A percentile compares a stretch with the other conserved stretches of the same genome.
Evolutionary conservation across 768 basidiomycete genomes (phyloP).

Genomic region (Aureoboletus auriporus): DNA sequence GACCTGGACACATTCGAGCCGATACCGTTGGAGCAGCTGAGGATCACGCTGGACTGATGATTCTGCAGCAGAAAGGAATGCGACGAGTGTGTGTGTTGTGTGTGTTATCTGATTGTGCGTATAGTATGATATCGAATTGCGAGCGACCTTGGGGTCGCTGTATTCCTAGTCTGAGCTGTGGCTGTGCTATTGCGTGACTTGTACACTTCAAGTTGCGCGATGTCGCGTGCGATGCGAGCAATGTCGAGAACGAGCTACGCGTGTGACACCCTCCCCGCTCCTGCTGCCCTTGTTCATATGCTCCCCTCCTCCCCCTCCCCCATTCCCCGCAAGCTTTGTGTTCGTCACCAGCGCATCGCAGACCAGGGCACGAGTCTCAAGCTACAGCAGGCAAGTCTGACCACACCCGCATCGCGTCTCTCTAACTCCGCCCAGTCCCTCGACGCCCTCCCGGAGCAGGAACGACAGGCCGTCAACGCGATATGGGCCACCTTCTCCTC

Average conservation of each 20-base stretch:
- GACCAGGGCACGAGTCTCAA: constrained; percentile 91
- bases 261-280: constrained; percentile 70
- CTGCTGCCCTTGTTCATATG: constrained; percentile 28
- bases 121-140: constrained; percentile 35
- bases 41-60: constrained; percentile 87
- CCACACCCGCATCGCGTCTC: not conserved
- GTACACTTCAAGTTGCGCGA: constrained; percentile 28
- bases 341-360: constrained; percentile 93
- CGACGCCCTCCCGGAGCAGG: constrained; percentile 80
- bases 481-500: constrained; percentile 98
- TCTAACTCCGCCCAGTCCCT: constrained; percentile 58
- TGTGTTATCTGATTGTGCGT: constrained; percentile 32
- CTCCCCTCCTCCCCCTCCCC: constrained; percentile 22
- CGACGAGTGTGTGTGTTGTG: constrained; percentile 11
- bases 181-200: constrained; percentile 18
- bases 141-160: constrained; percentile 25
- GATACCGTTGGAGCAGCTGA: constrained; percentile 94
- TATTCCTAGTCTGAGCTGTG: constrained; percentile 21
- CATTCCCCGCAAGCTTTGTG: constrained; percentile 71
- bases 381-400: constrained; percentile 69
- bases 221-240: constrained; percentile 28
- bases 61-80: constrained; percentile 25
- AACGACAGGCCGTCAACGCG: constrained; percentile 83
- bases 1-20: constrained; percentile 90
- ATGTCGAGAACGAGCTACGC: constrained; percentile 23